Evolutionary conservation across 1,284 basidiomycete species (phyloP).

Genomic region (Testicularia cyperi): DNA sequence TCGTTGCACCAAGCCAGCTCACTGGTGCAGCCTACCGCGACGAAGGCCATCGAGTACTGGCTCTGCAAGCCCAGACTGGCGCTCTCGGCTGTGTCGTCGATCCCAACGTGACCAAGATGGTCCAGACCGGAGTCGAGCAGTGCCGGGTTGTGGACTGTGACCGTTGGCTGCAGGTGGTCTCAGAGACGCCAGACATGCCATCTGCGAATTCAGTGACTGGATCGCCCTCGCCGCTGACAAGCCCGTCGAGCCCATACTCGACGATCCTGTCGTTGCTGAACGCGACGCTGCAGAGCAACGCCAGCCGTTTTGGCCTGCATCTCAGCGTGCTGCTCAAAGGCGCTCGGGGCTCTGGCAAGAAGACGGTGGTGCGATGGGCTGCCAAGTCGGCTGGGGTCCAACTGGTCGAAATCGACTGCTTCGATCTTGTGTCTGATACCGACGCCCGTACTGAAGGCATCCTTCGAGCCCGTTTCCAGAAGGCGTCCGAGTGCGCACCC

Average conservation of each 20-base stretch:
- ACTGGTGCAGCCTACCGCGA: slow-evolving; percentile 26
- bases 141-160: slow-evolving; percentile 68
- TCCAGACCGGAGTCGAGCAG: slow-evolving; percentile 77
- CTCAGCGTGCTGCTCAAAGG: slow-evolving; percentile 71
- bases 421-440: slow-evolving; percentile 78
- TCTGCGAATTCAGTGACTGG: slow-evolving; percentile 1
- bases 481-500: slow-evolving; percentile 77
- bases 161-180: slow-evolving; percentile 66
- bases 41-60: slow-evolving; percentile 17
- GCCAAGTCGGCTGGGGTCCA: slow-evolving; percentile 74
- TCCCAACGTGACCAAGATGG: slow-evolving; percentile 67
- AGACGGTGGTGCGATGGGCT: slow-evolving; percentile 66
- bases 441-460: slow-evolving; percentile 76
- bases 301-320: slow-evolving; percentile 45
- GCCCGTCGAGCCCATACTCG: slow-evolving; percentile 28
- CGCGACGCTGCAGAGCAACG: slow-evolving; percentile 46
- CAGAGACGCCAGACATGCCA: slow-evolving; percentile 37
- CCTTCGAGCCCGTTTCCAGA: slow-evolving; percentile 75
- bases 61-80: slow-evolving; percentile 62
- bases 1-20: slow-evolving; percentile 61
- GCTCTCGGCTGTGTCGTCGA: slow-evolving; percentile 76
- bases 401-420: slow-evolving; percentile 84
- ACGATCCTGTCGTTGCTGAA: slow-evolving; percentile 38
- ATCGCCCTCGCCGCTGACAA: slow-evolving; percentile 17
- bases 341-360: slow-evolving; percentile 73